These are phyloP conservation scores for Tylopilus sp. DNA, from an alignment of 768 basidiomycete genomes.

Conservation along the genomic window DNA sequence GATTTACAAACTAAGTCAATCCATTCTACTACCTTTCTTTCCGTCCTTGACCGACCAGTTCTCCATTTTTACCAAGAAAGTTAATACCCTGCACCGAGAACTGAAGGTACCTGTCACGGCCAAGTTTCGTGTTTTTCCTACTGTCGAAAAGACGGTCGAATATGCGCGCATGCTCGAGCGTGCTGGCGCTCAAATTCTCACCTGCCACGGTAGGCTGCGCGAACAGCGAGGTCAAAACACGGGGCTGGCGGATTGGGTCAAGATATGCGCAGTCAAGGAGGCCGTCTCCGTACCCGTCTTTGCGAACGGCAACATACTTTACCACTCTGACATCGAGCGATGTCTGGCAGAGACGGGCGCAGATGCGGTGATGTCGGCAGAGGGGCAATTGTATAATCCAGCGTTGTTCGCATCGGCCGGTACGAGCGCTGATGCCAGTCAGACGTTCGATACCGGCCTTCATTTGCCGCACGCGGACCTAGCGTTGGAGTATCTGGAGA, in stretches of 20 bases:
- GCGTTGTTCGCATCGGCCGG: slow-evolving; percentile 57
- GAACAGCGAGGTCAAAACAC: slow-evolving; percentile 89
- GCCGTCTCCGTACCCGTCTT: slow-evolving; percentile 92
- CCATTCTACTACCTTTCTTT: background rate
- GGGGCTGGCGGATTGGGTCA: slow-evolving; percentile 83
- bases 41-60: background rate
- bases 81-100: slow-evolving; percentile 80
- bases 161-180: slow-evolving; percentile 96
- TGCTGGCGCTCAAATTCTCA: slow-evolving; percentile 92
- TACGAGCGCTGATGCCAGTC: slow-evolving; percentile 16
- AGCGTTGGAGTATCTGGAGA: slow-evolving; percentile 83
- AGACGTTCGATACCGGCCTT: slow-evolving; percentile 35
- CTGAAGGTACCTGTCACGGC: slow-evolving; percentile 92
- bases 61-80: slow-evolving; percentile 37
- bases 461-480: slow-evolving; percentile 62
- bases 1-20: slow-evolving; percentile 73
- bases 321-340: slow-evolving; percentile 72
- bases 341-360: slow-evolving; percentile 84
- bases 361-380: slow-evolving; percentile 93
- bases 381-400: slow-evolving; percentile 92
- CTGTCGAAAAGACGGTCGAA: slow-evolving; percentile 81
- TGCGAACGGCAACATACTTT: slow-evolving; percentile 95
- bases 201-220: slow-evolving; percentile 87
- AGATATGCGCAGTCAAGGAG: slow-evolving; percentile 88
- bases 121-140: slow-evolving; percentile 90